Evolutionary conservation across 176 grass and related monocot genomes (phyloP).

Genomic region (Miscanthus lutarioriparius): DNA sequence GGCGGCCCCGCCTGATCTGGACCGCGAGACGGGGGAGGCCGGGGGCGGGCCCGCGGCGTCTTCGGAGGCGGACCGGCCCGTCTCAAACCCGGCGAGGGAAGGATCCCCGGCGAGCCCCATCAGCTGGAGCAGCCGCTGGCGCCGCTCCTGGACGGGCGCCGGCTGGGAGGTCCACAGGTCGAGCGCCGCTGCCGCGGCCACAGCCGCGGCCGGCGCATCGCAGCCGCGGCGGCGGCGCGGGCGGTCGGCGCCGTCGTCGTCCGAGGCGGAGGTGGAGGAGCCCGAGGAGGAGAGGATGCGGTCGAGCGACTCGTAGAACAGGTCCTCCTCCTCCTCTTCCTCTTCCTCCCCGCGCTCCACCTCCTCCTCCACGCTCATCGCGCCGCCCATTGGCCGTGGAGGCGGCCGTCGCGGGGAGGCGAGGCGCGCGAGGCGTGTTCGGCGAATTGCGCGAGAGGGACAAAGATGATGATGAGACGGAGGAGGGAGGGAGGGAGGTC

Average conservation of each 20-base stretch:
- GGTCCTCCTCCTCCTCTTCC: slow-evolving; percentile 52
- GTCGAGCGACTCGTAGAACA: slow-evolving; percentile 87
- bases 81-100: slow-evolving; percentile 39
- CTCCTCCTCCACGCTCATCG: slow-evolving; percentile 75
- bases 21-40: slow-evolving; percentile 35
- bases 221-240: slow-evolving; percentile 46
- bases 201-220: slow-evolving; percentile 33
- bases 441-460: slow-evolving; percentile 31
- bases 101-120: slow-evolving; percentile 60
- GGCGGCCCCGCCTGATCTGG: slow-evolving; percentile 53
- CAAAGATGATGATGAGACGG: neutral
- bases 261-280: slow-evolving; percentile 84
- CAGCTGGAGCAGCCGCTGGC: slow-evolving; percentile 60
- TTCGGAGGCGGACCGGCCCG: slow-evolving; percentile 37
- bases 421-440: neutral
- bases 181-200: slow-evolving; percentile 50
- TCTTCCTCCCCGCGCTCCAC: slow-evolving; percentile 45
- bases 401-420: slow-evolving; percentile 6
- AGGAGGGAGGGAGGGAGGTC: neutral
- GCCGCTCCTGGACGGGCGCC: slow-evolving; percentile 70
- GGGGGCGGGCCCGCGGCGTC: neutral
- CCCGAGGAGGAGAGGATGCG: slow-evolving; percentile 91
- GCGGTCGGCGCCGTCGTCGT: slow-evolving; percentile 41
- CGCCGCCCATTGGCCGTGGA: slow-evolving; percentile 47
- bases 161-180: slow-evolving; percentile 84